These are phyloP conservation scores for Ogataea thermomethanolica DNA, from an alignment of 805 yeast genomes.

Conservation along the genomic window DNA sequence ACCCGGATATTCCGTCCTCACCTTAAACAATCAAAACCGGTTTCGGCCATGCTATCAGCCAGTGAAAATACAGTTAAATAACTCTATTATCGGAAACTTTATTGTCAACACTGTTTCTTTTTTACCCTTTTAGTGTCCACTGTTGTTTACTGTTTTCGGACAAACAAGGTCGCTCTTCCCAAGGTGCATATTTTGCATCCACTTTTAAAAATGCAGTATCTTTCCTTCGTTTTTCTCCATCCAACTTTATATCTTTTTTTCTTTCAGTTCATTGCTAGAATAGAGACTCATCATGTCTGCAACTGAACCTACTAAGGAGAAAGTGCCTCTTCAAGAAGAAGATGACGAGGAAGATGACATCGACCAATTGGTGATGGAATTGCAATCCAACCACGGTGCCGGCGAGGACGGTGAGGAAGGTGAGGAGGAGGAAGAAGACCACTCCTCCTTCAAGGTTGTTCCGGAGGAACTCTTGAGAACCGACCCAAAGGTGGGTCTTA, in stretches of 20 bases:
- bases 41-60: conserved; percentile 2
- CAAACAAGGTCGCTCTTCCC: conserved; percentile 11
- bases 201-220: conserved; percentile 18
- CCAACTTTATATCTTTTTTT: conserved; percentile 13
- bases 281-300: conserved; percentile 18
- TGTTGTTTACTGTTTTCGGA: conserved; percentile 19
- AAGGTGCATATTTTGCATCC: conserved; percentile 15
- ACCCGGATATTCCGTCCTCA: conserved; percentile 8
- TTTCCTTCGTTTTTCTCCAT: conserved; percentile 14
- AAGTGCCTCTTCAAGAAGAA: conserved; percentile 37
- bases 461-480: conserved; percentile 86
- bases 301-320: conserved; percentile 26
- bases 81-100: conserved; percentile 4
- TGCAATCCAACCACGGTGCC: conserved; percentile 62
- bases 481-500: conserved; percentile 72
- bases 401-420: conserved; percentile 45
- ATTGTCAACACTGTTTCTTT: conserved; percentile 14
- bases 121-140: conserved; percentile 14
- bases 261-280: conserved; percentile 17
- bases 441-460: conserved; percentile 66
- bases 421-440: conserved; percentile 48
- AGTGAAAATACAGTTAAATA: conserved; percentile 11
- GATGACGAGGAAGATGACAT: conserved; percentile 69
- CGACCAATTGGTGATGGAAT: conserved; percentile 70
- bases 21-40: conserved; percentile 6